These are phyloP conservation scores for Tilletia horrida DNA, from an alignment of 1,284 basidiomycete genomes.

Conservation along the genomic window DNA sequence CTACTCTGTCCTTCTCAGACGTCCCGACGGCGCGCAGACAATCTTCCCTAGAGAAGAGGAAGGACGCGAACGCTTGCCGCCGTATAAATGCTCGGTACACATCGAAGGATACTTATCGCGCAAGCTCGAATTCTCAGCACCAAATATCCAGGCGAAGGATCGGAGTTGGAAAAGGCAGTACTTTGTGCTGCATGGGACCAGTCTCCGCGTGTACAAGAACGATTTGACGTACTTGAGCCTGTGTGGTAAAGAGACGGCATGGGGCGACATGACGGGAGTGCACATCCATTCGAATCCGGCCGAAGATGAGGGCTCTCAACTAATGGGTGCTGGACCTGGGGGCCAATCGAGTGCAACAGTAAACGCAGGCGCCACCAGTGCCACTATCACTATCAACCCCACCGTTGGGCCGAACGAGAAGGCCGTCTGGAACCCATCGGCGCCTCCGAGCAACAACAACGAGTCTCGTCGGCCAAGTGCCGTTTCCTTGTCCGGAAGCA, in stretches of 20 bases:
- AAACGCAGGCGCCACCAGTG: neutral
- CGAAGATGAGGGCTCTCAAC: slow-evolving; percentile 40
- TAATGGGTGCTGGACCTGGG: neutral
- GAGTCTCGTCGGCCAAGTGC: neutral
- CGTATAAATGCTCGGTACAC: slow-evolving; percentile 80
- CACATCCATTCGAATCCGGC: slow-evolving; percentile 45
- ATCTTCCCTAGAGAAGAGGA: slow-evolving; percentile 58
- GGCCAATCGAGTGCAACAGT: neutral
- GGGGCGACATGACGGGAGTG: slow-evolving; percentile 52
- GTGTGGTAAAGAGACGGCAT: slow-evolving; percentile 26
- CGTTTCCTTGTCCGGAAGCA: neutral
- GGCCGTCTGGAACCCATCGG: neutral
- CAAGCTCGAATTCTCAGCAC: slow-evolving; percentile 87
- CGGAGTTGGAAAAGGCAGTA: slow-evolving; percentile 85
- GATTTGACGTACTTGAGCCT: neutral
- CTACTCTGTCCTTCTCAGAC: slow-evolving; percentile 47
- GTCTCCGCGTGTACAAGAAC: slow-evolving; percentile 73
- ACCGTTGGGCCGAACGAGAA: slow-evolving; percentile 3
- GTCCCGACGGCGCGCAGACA: slow-evolving; percentile 36
- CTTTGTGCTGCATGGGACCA: slow-evolving; percentile 88
- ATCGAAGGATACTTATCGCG: slow-evolving; percentile 79
- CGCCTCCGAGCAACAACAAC: neutral
- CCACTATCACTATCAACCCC: neutral
- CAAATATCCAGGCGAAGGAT: slow-evolving; percentile 81
- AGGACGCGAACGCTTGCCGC: slow-evolving; percentile 74